These are phyloP conservation scores for Dactylorhiza incarnata DNA, from an alignment of 106 monocot genomes.

Conservation along the genomic window DNA sequence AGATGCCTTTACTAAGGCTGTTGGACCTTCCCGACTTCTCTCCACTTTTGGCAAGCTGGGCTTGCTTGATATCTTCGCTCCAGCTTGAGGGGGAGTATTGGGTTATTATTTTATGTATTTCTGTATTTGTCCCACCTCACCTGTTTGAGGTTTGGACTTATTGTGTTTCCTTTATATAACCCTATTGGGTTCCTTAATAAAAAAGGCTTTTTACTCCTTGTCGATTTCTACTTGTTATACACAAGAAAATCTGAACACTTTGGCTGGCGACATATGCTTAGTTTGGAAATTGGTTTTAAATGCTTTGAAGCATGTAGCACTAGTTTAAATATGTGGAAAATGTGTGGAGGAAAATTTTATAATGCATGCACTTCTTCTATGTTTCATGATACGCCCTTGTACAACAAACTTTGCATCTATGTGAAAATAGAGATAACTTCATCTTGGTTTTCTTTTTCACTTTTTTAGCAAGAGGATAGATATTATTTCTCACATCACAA, in stretches of 20 bases:
- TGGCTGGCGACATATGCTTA: neutral
- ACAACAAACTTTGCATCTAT: neutral
- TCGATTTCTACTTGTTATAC: too few relatives aligned
- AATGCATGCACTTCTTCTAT: neutral
- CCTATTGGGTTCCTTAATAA: too few relatives aligned
- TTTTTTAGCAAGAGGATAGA: neutral
- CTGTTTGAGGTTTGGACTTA: too few relatives aligned
- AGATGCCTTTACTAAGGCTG: too few relatives aligned
- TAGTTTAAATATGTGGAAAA: neutral
- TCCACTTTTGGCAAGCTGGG: too few relatives aligned
- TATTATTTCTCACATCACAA: neutral
- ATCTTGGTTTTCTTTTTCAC: neutral
- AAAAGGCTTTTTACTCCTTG: too few relatives aligned
- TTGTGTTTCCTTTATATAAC: too few relatives aligned
- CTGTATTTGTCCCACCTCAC: too few relatives aligned
- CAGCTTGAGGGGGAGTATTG: too few relatives aligned
- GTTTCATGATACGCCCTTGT: neutral
- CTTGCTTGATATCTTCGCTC: too few relatives aligned
- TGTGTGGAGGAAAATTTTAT: neutral
- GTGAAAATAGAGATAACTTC: neutral
- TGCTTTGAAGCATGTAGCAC: neutral
- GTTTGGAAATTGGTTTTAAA: neutral
- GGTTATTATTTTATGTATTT: too few relatives aligned
- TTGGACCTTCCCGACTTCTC: too few relatives aligned
- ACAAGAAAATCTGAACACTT: neutral